phyloP scores from a whole-genome alignment of 768 basidiomycete species.

The Kwoniella botswanensis region DNA sequence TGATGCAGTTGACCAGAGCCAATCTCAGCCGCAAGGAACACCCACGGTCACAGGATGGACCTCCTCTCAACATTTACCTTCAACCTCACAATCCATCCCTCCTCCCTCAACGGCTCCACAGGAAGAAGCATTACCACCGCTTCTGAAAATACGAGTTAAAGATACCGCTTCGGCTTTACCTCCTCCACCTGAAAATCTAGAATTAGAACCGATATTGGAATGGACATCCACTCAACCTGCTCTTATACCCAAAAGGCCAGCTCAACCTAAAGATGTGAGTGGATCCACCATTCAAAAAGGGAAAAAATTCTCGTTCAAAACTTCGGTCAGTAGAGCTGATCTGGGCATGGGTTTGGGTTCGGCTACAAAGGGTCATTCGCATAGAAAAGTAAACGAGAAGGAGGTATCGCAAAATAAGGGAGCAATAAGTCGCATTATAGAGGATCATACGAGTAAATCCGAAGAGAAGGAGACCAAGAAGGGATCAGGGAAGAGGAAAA shows the following conservation, averaged over 20 bases:
- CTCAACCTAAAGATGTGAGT: conserved; percentile 1
- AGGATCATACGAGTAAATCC: background rate
- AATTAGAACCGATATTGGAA: background rate
- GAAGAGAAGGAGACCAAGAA: background rate
- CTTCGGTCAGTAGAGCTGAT: conserved; percentile 9
- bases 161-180: conserved; percentile 1
- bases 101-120: background rate
- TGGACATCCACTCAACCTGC: conserved; percentile 5
- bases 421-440: background rate
- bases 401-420: background rate
- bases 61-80: background rate
- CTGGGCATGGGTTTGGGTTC: background rate
- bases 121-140: conserved; percentile 11
- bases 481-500: background rate
- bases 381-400: background rate
- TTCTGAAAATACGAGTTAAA: conserved; percentile 18
- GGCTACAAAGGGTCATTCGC: background rate
- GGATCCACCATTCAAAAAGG: background rate
- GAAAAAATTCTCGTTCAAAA: conserved; percentile 19
- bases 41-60: background rate
- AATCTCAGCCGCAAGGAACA: background rate
- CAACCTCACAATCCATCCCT: background rate
- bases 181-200: background rate
- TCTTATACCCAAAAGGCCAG: background rate
- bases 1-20: background rate